Percentiles rank a stretch among this genome's conserved stretches.
These are phyloP conservation scores for Raphanus raphanistrum DNA, from an alignment of 345 rosid species.

Conservation along the genomic window DNA sequence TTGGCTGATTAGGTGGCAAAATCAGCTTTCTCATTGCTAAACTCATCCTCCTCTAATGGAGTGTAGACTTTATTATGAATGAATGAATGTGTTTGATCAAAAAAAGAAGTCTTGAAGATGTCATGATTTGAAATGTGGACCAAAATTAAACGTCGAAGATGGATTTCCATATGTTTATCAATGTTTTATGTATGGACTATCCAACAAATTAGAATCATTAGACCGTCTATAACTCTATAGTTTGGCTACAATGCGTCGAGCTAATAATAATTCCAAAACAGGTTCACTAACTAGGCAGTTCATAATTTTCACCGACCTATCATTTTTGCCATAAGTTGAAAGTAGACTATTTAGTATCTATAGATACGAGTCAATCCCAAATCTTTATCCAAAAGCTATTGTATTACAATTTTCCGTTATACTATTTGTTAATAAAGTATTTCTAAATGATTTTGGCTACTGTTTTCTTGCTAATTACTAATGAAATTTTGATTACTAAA, in stretches of 20 bases:
- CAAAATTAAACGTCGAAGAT: conserved; percentile 1
- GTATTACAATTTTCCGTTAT: background rate
- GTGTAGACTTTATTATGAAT: too few species aligned
- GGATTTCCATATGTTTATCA: background rate
- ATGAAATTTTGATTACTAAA: background rate
- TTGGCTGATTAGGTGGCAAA: too few species aligned
- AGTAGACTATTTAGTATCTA: background rate
- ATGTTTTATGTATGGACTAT: conserved; percentile 5
- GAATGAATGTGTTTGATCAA: too few species aligned
- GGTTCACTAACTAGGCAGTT: background rate
- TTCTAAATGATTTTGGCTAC: background rate
- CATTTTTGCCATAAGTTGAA: background rate
- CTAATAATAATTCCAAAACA: background rate
- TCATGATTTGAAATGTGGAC: background rate
- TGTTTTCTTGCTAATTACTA: background rate
- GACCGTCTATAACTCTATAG: background rate
- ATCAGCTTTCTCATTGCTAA: too few species aligned
- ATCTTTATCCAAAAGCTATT: background rate
- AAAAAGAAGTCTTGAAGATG: background rate
- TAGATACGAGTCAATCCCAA: background rate
- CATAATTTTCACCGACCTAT: background rate
- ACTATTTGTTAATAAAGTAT: background rate
- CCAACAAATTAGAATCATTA: background rate
- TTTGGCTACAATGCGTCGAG: background rate
- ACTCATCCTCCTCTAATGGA: too few species aligned